phyloP scores from a whole-genome alignment of 805 yeast genomes.

The Wickerhamia fluorescens region DNA sequence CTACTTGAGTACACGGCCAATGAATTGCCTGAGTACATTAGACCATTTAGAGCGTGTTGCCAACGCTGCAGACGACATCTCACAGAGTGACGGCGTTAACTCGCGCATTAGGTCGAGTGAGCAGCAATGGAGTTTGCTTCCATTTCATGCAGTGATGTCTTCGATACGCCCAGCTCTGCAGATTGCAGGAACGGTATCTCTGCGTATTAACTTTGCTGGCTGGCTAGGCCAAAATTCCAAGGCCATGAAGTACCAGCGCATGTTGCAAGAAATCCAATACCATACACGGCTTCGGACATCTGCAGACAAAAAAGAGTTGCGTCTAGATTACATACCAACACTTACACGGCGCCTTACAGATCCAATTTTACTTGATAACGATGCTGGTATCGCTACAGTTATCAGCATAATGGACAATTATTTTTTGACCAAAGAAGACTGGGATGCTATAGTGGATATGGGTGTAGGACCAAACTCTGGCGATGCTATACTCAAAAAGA shows the following conservation, averaged over 20 bases:
- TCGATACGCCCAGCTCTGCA: slow-evolving; percentile 72
- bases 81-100: slow-evolving; percentile 80
- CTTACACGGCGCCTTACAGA: slow-evolving; percentile 47
- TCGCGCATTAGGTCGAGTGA: slow-evolving; percentile 79
- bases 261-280: slow-evolving; percentile 81
- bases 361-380: slow-evolving; percentile 52
- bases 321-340: slow-evolving; percentile 70
- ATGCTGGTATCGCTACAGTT: slow-evolving; percentile 58
- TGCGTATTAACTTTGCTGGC: slow-evolving; percentile 70
- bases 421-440: slow-evolving; percentile 82
- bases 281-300: slow-evolving; percentile 78
- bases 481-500: slow-evolving; percentile 44
- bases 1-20: slow-evolving; percentile 63
- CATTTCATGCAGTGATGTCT: slow-evolving; percentile 83
- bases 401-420: slow-evolving; percentile 77
- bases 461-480: slow-evolving; percentile 52
- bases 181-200: slow-evolving; percentile 64
- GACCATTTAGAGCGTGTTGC: slow-evolving; percentile 59
- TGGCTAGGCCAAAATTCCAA: slow-evolving; percentile 92
- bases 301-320: slow-evolving; percentile 64
- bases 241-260: slow-evolving; percentile 65
- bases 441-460: slow-evolving; percentile 82
- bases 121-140: slow-evolving; percentile 91
- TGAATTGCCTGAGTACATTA: slow-evolving; percentile 25
- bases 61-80: slow-evolving; percentile 78